A percentile compares a stretch with the other conserved stretches of the same genome.
phyloP scores from a whole-genome alignment of 495 filamentous ascomycete genomes.

The Penicillium cataractarum region DNA sequence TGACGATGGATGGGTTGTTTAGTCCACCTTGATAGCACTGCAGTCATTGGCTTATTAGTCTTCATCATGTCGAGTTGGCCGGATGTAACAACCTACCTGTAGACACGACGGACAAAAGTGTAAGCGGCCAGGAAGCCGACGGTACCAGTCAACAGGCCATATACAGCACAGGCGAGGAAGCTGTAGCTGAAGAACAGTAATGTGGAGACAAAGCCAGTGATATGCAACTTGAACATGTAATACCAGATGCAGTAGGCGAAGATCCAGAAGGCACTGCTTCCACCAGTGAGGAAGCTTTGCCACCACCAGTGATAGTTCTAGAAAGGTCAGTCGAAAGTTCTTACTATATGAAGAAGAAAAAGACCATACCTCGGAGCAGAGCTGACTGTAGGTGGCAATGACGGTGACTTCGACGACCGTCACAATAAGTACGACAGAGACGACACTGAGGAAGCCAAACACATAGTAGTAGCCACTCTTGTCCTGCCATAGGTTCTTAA shows the following conservation, averaged over 20 bases:
- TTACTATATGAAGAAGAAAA: too few relatives aligned
- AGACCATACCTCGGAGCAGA: conserved; percentile 70
- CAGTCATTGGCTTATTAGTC: background rate
- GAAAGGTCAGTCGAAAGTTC: conserved; percentile 1
- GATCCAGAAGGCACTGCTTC: conserved; percentile 80
- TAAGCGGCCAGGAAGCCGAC: conserved; percentile 88
- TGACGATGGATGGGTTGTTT: background rate
- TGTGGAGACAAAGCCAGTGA: conserved; percentile 78
- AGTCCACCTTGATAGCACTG: conserved; percentile 51
- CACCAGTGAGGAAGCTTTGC: conserved; percentile 86
- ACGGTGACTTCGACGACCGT: conserved; percentile 89
- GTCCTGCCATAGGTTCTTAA: conserved; percentile 89
- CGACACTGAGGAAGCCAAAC: conserved; percentile 84
- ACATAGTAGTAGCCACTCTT: conserved; percentile 96
- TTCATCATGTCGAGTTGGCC: background rate
- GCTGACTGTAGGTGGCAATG: conserved; percentile 82
- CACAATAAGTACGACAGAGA: conserved; percentile 72
- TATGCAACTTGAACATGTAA: conserved; percentile 80
- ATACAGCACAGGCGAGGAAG: conserved; percentile 78
- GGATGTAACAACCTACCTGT: conserved; percentile 56
- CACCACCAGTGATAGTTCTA: conserved; percentile 97
- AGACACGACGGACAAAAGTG: conserved; percentile 87
- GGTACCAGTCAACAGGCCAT: conserved; percentile 82
- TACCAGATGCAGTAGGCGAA: conserved; percentile 88
- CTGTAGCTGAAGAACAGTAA: conserved; percentile 88